Base-by-base conservation (phyloP, 768 basidiomycete species). In the Leccinum uliginosum region DNA sequence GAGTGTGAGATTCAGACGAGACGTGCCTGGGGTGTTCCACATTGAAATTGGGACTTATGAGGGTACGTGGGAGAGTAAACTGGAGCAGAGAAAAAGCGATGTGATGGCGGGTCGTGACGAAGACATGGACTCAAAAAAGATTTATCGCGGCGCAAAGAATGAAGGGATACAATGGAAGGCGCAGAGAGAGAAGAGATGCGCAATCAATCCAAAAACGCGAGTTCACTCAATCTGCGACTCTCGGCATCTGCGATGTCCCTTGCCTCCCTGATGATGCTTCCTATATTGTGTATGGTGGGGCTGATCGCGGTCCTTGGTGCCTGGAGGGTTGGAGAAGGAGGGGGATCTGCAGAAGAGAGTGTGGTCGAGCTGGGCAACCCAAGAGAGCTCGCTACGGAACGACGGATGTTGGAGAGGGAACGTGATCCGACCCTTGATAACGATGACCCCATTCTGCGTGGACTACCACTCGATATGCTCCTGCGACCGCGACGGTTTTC, bases 231-330 rank as follows among this genome's bases (percentile, higher is more conserved):
- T 68, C 86, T 73, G 70, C 87, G 74, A 59, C 76, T 79, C 75
- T 91, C 88, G 11, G 82, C 84, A 59, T 91, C 86, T 66, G 80
- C 74, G 40, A 90, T 88, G 40, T 69, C 71, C 49, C 64, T 76
- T 53, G 80, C 72, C 71, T 84, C 77, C 32, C 75, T 51, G 57
- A 83, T 50, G 52, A 91, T 87, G 54, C 76, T 83, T 47, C 78
- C 85, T 17, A 73, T 67, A 58, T 73, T 83, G 64, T 90, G 82
- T 55, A 88, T 78, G 47, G 79, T 83, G 34, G 86, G 84, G 53
- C 75, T 73, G 19, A 86, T 71, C 12, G 85, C 73, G 60, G 72
- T 64, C 43, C 81, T 71, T 54, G 71, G 63, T 62, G 44, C 49
- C 34, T 62, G 65, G 19, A 69, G 59, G 1, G 71, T 71, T 1